A percentile compares a stretch with the other conserved stretches of the same genome.
phyloP scores from a whole-genome alignment of 2,329 filamentous ascomycete species.

The Nannizzia gypsea region DNA sequence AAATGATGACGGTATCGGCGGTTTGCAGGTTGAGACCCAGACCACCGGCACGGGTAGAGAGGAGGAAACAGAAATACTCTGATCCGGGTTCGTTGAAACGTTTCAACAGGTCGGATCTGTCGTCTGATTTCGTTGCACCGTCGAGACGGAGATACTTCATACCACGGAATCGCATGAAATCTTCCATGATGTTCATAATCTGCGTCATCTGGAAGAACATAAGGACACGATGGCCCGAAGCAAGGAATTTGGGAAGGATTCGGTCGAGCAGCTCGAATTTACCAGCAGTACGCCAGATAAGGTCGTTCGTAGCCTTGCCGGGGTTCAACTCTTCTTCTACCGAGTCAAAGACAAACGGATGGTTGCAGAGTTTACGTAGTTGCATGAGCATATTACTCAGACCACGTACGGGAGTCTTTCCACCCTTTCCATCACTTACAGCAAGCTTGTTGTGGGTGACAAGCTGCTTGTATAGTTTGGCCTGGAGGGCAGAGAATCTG shows the following conservation, averaged over 20 bases:
- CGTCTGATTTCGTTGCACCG: conserved; percentile 93
- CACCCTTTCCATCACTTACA: conserved; percentile 88
- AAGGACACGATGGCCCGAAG: conserved; percentile 82
- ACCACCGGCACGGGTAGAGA: conserved; percentile 98
- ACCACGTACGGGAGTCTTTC: conserved; percentile 85
- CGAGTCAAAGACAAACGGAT: conserved; percentile 96
- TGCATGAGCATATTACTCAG: conserved; percentile 99
- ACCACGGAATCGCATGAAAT: conserved; percentile 76
- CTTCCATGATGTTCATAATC: conserved; percentile 99
- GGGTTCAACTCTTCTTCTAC: conserved; percentile 99
- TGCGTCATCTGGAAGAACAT: conserved; percentile 99
- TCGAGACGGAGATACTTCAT: conserved; percentile 85
- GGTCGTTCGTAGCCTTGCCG: conserved; percentile 71
- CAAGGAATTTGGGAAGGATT: conserved; percentile 83
- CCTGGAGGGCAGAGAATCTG: conserved; percentile 88
- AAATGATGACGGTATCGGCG: conserved; percentile 97
- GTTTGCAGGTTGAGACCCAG: conserved; percentile 94
- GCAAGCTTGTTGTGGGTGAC: conserved; percentile 89
- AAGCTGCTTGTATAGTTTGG: conserved; percentile 94
- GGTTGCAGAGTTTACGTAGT: conserved; percentile 94
- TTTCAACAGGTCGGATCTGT: conserved; percentile 79
- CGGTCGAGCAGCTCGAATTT: conserved; percentile 95
- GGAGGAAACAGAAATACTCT: conserved; percentile 91
- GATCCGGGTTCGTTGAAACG: conserved; percentile 84
- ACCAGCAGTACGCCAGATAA: conserved; percentile 87